Percentiles rank a stretch among this genome's conserved stretches.
Conservation (phyloP, 306 rosid species). For the Quercus dentata region DNA sequence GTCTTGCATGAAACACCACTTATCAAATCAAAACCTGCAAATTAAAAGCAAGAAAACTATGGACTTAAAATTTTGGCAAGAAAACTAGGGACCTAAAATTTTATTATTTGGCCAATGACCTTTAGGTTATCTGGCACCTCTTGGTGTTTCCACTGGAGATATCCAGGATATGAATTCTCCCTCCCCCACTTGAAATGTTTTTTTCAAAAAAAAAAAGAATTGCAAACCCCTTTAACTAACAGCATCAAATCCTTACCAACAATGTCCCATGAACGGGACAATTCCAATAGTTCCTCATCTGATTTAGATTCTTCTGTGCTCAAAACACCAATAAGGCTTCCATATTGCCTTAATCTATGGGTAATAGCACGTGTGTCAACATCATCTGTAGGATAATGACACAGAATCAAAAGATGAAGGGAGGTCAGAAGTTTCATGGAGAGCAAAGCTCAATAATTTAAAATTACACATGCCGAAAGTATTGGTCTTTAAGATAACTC, state of each 20-base stretch:
- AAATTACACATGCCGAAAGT: neutral
- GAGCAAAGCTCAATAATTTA: neutral
- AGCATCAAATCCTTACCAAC: constrained; percentile 59
- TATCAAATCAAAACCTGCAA: constrained; percentile 79
- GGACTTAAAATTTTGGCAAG: neutral
- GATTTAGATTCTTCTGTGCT: constrained; percentile 78
- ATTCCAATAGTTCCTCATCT: constrained; percentile 67
- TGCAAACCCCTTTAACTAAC: neutral
- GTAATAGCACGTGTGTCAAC: constrained; percentile 93
- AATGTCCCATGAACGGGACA: constrained; percentile 88
- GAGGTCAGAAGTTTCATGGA: no score
- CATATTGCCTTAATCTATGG: constrained; percentile 82
- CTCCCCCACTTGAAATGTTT: no score
- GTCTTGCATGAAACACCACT: constrained; percentile 84
- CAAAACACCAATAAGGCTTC: constrained; percentile 90
- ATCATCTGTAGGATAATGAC: constrained; percentile 62
- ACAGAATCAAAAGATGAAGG: constrained; percentile 8
- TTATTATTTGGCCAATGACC: no score
- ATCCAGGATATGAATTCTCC: no score
- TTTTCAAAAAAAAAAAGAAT: neutral
- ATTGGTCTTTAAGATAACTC: neutral
- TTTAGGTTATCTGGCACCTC: no score
- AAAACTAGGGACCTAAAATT: constrained; percentile 3
- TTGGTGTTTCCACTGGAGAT: no score
- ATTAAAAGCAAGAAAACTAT: constrained; percentile 13